These are phyloP conservation scores for Brassica balearica DNA, from an alignment of 441 rosid genomes.

Conservation along the genomic window DNA sequence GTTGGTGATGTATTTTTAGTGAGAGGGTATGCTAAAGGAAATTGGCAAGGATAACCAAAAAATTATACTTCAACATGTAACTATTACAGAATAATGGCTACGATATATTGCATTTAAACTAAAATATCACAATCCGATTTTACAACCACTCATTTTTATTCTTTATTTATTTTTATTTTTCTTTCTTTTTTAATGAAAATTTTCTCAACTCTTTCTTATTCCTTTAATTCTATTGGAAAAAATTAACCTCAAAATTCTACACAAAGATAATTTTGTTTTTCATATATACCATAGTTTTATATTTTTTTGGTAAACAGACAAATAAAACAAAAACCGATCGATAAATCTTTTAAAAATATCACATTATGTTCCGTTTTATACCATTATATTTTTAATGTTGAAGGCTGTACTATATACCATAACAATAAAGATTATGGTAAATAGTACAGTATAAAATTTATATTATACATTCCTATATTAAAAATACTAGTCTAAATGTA, in stretches of 20 bases:
- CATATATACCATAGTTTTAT: neutral
- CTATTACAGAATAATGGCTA: neutral
- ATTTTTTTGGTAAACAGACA: neutral
- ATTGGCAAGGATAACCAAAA: neutral
- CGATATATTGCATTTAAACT: neutral
- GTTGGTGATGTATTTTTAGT: neutral
- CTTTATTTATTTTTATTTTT: neutral
- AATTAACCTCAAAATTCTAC: neutral
- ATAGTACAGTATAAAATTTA: neutral
- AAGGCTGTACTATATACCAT: neutral
- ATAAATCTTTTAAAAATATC: neutral
- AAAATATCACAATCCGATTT: neutral
- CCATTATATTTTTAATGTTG: neutral
- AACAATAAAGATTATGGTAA: neutral
- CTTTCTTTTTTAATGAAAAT: neutral
- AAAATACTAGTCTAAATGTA: neutral
- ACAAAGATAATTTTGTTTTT: neutral
- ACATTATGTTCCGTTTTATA: neutral
- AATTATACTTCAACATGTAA: neutral
- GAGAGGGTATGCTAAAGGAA: neutral
- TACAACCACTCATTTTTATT: neutral
- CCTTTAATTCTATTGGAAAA: neutral
- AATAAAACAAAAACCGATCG: neutral
- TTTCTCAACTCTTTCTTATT: neutral
- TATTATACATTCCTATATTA: neutral